A percentile compares a stretch with the other conserved stretches of the same genome.
These are phyloP conservation scores for Apiospora phragmitis DNA, from an alignment of 2,329 filamentous ascomycete species.

Conservation along the genomic window DNA sequence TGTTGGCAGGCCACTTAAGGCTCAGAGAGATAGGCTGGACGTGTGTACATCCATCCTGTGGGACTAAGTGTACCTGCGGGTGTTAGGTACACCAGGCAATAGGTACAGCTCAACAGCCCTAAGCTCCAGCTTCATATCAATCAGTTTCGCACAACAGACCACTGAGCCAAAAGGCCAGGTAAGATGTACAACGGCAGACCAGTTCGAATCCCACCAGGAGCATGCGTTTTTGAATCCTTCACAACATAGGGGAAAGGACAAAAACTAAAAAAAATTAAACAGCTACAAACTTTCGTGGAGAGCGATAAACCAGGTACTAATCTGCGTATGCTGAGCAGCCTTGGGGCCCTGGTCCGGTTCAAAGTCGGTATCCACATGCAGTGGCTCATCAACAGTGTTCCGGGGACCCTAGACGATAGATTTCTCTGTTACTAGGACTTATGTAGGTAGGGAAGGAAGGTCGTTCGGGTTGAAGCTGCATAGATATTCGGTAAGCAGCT, in stretches of 20 bases:
- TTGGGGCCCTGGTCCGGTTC: not conserved
- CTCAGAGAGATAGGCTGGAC: not conserved
- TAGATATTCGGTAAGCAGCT: too few species aligned
- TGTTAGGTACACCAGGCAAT: not conserved
- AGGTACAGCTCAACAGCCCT: not conserved
- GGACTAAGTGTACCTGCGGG: not conserved
- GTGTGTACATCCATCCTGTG: too few species aligned
- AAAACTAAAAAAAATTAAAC: too few species aligned
- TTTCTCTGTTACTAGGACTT: not conserved
- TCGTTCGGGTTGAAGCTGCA: not conserved
- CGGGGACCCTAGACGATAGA: not conserved
- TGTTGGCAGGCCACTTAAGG: not conserved
- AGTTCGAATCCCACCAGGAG: not conserved
- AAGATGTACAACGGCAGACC: not conserved
- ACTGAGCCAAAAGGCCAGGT: not conserved
- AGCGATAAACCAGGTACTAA: too few species aligned
- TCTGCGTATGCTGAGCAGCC: not conserved
- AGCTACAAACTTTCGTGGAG: too few species aligned
- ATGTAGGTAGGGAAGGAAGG: not conserved
- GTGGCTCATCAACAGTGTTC: not conserved
- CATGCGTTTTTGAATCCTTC: not conserved
- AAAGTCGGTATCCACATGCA: not conserved
- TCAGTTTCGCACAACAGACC: not conserved
- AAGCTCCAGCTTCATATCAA: not conserved
- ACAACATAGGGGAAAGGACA: too few species aligned